Conservation (phyloP, 2,329 filamentous ascomycete genomes). For the Alternaria sp. region DNA sequence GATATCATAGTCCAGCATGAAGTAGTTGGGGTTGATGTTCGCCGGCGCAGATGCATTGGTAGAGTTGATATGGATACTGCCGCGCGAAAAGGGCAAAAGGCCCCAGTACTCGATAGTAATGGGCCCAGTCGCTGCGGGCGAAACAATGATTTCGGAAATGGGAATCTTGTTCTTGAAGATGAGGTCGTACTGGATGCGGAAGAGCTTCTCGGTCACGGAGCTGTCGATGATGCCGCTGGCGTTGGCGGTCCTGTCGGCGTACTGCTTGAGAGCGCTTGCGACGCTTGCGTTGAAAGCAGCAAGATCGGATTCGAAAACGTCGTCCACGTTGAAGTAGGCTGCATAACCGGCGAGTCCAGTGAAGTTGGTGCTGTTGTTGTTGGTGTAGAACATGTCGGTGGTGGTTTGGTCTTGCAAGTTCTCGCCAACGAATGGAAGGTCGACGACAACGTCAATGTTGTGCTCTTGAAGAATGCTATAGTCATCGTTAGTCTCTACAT, state of each 20-base stretch:
- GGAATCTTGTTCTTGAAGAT: conserved; percentile 9
- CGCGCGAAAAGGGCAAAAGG: conserved; percentile 4
- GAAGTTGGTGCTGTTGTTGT: conserved; percentile 4
- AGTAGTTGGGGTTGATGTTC: conserved; percentile 1
- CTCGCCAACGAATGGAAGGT: conserved; percentile 3
- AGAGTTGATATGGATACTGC: conserved; percentile 6
- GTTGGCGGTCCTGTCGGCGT: conserved; percentile 1
- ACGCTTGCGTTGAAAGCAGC: not conserved
- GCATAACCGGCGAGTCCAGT: conserved; percentile 1
- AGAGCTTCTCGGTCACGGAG: not conserved
- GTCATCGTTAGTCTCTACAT: not conserved
- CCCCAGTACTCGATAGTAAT: not conserved
- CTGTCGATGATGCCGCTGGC: not conserved
- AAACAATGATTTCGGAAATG: not conserved
- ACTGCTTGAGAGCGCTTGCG: not conserved
- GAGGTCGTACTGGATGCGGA: conserved; percentile 1
- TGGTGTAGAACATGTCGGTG: conserved; percentile 1
- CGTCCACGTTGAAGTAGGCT: not conserved
- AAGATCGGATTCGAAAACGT: not conserved
- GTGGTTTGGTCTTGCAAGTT: conserved; percentile 4
- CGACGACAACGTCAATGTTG: not conserved
- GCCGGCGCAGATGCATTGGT: not conserved
- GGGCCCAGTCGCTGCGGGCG: not conserved
- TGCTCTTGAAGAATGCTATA: not conserved
- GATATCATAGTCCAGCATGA: conserved; percentile 5